Evolutionary conservation across 345 rosid genomes (phyloP), one percentile per base, ranked within the genome.

Genomic region (Citrus trifoliata): DNA sequence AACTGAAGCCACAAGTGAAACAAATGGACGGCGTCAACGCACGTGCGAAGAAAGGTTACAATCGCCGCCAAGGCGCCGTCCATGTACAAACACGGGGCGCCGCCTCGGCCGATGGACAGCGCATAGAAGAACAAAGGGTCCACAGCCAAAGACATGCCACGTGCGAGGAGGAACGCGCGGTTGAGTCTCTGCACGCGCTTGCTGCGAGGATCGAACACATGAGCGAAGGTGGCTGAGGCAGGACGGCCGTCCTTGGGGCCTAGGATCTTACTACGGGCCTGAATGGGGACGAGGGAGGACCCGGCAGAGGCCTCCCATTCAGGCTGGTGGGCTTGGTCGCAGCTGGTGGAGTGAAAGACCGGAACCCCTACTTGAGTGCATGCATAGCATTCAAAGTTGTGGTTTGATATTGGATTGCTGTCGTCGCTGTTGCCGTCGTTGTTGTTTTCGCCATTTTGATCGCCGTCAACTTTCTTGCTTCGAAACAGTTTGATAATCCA

Each of bases 231-330:
- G 5, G 38, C 22, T 4, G 55, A 4, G 4, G 24, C 22, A 22
- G 37, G 51, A 0, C 33, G 82, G 16, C 63, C 74, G 69, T 25
- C 28, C 79, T 70, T 55, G 75, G 6, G 77, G 30, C 18, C 19
- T n/a, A 80, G 70, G n/a, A 38, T 19, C 27, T 69, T 76, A 40
- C 78, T 78, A 16, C 88, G 84, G 74, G 56, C 79, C 27, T 88
- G 93, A 82, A 95, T 93, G 28, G 99, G 97, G 27, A 95, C 97
- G 2, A 95, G 86, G 27, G 93, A 93, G 25, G 99, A 90, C 6
- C 99, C 99, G 10, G 98, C 98, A 5, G 92, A 92, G 76, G 99
- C 99, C 65, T 91, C 96, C 98, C 96, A 95, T 86, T 93, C 90
- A n/a, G 94, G 98, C 72, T 87, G 91, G 87, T 90, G 87, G 55